Conservation (phyloP, 2,329 filamentous ascomycete genomes). For the Pyrenochaeta sp. region DNA sequence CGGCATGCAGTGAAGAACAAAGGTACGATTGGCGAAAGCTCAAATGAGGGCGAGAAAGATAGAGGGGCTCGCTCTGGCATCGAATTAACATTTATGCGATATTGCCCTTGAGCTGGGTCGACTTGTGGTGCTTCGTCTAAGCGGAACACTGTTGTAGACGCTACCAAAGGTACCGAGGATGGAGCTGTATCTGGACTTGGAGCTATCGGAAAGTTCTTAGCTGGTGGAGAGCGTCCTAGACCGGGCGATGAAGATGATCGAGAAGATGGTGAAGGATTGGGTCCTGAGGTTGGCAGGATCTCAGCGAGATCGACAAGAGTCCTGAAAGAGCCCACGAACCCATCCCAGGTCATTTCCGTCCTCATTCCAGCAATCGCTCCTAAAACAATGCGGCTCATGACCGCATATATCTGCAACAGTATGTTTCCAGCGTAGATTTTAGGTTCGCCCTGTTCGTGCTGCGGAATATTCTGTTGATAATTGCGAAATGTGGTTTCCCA, state of each 20-base stretch:
- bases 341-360: constrained; percentile 35
- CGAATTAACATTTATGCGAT: constrained; percentile 1
- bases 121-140: constrained; percentile 1
- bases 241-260: constrained; percentile 4
- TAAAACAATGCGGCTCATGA: constrained; percentile 31
- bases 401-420: constrained; percentile 31
- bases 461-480: constrained; percentile 26
- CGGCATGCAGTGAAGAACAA: constrained; percentile 36
- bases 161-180: not conserved
- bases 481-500: constrained; percentile 31
- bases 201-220: constrained; percentile 9
- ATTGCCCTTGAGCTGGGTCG: not conserved
- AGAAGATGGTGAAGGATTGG: constrained; percentile 17
- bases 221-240: constrained; percentile 15
- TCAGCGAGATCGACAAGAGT: constrained; percentile 38
- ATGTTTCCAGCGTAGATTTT: constrained; percentile 37
- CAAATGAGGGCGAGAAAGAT: constrained; percentile 39
- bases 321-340: constrained; percentile 30
- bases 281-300: constrained; percentile 26
- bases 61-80: not conserved
- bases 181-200: not conserved
- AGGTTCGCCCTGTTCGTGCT: constrained; percentile 25
- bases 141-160: not conserved
- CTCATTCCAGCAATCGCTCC: constrained; percentile 20
- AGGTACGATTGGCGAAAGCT: constrained; percentile 37